phyloP scores from a whole-genome alignment of 257 asterid species.

The Handroanthus guayacan region DNA sequence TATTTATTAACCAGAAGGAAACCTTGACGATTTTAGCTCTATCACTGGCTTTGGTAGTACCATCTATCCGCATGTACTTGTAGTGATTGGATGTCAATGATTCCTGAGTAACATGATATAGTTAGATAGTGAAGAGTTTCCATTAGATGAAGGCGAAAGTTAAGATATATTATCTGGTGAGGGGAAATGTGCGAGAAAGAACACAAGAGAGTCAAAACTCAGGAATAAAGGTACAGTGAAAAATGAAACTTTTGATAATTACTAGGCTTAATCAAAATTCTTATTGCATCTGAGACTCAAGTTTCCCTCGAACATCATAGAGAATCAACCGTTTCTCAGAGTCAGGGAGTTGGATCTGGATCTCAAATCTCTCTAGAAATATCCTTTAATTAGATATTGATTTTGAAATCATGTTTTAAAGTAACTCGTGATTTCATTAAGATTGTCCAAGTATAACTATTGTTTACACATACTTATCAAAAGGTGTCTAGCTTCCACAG shows the following conservation, averaged over 20 bases:
- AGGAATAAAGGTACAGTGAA: background rate
- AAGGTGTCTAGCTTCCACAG: conserved; percentile 3
- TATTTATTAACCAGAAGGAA: conserved; percentile 37
- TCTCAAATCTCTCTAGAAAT: background rate
- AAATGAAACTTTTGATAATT: background rate
- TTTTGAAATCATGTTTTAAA: background rate
- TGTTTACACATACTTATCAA: background rate
- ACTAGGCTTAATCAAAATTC: background rate
- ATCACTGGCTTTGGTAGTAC: conserved; percentile 79
- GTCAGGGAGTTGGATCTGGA: background rate
- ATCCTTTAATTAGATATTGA: background rate
- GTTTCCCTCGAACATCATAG: background rate
- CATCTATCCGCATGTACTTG: conserved; percentile 84
- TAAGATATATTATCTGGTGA: conserved; percentile 15
- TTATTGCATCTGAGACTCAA: background rate
- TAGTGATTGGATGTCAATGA: conserved; percentile 62
- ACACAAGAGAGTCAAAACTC: background rate
- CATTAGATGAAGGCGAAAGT: conserved; percentile 30
- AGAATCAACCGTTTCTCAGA: background rate
- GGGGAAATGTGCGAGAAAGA: conserved; percentile 9
- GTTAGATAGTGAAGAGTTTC: conserved; percentile 24
- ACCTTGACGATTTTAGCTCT: conserved; percentile 87
- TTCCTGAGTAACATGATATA: conserved; percentile 54
- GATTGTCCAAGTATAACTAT: conserved; percentile 6
- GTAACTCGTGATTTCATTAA: conserved; percentile 4